A percentile compares a stretch with the other conserved stretches of the same genome.
phyloP scores from a whole-genome alignment of 257 asterid species.

The Lycium ferocissimum region DNA sequence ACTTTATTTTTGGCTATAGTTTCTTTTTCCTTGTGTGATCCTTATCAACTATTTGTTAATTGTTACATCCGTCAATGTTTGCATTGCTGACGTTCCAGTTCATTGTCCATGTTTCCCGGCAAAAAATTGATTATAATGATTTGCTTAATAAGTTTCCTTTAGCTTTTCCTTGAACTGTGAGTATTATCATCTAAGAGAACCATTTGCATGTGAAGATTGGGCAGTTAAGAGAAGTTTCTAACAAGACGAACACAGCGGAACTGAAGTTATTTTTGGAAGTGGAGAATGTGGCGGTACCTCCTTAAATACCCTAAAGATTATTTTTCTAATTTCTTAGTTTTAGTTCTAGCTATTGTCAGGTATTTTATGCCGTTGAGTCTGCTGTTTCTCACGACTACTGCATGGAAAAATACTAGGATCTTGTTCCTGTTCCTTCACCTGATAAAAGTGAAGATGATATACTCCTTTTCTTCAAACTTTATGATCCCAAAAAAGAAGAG shows the following conservation, averaged over 20 bases:
- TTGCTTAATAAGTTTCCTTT: background rate
- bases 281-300: constrained; percentile 65
- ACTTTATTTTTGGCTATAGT: background rate
- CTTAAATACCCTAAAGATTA: background rate
- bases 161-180: background rate
- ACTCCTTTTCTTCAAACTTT: constrained; percentile 81
- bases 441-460: constrained; percentile 82
- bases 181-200: background rate
- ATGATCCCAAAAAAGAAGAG: constrained; percentile 87
- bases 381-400: background rate
- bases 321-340: background rate
- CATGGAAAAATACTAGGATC: constrained; percentile 55
- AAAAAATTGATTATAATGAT: too few relatives aligned
- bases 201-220: constrained; percentile 32
- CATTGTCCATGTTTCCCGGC: too few relatives aligned
- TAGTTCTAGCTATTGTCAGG: constrained; percentile 7
- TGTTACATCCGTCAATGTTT: background rate
- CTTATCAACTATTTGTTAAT: background rate
- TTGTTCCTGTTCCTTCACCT: constrained; percentile 68
- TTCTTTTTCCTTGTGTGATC: background rate
- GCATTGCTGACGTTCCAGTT: background rate
- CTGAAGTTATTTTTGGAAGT: constrained; percentile 86
- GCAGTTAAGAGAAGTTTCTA: constrained; percentile 81
- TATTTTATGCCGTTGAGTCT: background rate
- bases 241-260: constrained; percentile 75